phyloP scores from a whole-genome alignment of 73 alveolate genomes.

The Paramecium sexaurelia region DNA sequence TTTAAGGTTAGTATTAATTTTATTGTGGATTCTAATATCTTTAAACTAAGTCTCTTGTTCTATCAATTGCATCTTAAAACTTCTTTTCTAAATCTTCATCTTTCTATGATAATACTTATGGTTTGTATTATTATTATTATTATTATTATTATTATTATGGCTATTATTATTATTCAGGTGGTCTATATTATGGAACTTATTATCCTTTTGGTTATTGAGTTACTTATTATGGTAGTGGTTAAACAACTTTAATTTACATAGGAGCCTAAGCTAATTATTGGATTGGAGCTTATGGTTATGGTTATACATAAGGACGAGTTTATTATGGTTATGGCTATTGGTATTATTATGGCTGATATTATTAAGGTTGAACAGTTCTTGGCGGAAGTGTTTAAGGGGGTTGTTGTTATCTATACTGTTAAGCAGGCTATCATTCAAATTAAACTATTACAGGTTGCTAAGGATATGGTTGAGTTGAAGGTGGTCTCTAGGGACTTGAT shows the following conservation, averaged over 20 bases:
- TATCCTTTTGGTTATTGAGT: not conserved
- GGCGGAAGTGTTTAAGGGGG: not conserved
- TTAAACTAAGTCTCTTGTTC: constrained; percentile 32
- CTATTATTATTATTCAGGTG: constrained; percentile 1
- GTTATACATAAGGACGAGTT: not conserved
- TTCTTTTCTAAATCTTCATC: constrained; percentile 55
- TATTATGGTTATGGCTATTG: not conserved
- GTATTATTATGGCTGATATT: not conserved
- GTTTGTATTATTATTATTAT: not conserved
- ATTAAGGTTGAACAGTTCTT: not conserved
- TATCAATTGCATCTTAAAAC: constrained; percentile 40
- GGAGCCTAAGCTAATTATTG: not conserved
- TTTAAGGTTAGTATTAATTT: not conserved
- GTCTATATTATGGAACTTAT: constrained; percentile 6
- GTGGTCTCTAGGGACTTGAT: constrained; percentile 14
- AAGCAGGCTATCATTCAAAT: not conserved
- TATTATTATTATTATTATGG: not conserved
- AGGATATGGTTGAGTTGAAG: not conserved
- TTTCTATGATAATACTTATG: not conserved
- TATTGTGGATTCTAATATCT: constrained; percentile 27
- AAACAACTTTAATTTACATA: not conserved
- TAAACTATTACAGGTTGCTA: not conserved
- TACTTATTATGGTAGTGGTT: not conserved
- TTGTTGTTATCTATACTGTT: not conserved
- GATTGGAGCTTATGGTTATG: not conserved